Evolutionary conservation across 805 yeast genomes (phyloP).

Genomic region (Torulaspora franciscae): DNA sequence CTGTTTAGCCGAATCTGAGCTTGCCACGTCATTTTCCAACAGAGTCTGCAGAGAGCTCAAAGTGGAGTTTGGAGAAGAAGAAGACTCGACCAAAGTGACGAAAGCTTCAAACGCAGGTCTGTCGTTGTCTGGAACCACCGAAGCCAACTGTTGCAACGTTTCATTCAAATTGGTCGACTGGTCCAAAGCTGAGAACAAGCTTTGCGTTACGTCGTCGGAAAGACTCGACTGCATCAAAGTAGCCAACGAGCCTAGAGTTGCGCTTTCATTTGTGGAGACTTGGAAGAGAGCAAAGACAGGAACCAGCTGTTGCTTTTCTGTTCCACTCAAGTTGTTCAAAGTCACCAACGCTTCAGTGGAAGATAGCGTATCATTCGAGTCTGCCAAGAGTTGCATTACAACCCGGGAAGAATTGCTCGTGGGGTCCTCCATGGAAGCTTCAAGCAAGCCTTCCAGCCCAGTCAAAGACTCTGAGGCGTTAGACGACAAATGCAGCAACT

Average conservation of each 20-base stretch:
- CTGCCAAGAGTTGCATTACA: constrained; percentile 23
- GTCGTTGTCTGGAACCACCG: constrained; percentile 15
- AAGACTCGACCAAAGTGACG: constrained; percentile 13
- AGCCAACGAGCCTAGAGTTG: constrained; percentile 21
- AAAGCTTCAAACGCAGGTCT: constrained; percentile 21
- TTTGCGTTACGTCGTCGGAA: constrained; percentile 15
- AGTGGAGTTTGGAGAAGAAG: constrained; percentile 20
- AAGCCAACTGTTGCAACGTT: constrained; percentile 14
- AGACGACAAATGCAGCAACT: constrained; percentile 18
- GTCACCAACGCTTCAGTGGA: constrained; percentile 26
- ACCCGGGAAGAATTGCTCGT: constrained; percentile 11
- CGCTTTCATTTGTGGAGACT: constrained; percentile 22
- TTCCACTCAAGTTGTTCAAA: constrained; percentile 22
- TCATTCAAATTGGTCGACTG: constrained; percentile 11
- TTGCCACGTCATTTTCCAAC: constrained; percentile 22
- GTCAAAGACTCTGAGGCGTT: constrained; percentile 20
- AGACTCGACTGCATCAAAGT: constrained; percentile 23
- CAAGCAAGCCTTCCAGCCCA: constrained; percentile 21
- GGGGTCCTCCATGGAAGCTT: constrained; percentile 11
- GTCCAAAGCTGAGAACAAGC: constrained; percentile 18
- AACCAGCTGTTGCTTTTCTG: constrained; percentile 21
- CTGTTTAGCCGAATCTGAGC: constrained; percentile 20
- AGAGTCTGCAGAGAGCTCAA: constrained; percentile 18
- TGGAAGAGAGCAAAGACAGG: constrained; percentile 28
- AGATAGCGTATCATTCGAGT: constrained; percentile 24